Evolutionary conservation across 306 rosid species (phyloP).

Genomic region (Cicer yamashitae): DNA sequence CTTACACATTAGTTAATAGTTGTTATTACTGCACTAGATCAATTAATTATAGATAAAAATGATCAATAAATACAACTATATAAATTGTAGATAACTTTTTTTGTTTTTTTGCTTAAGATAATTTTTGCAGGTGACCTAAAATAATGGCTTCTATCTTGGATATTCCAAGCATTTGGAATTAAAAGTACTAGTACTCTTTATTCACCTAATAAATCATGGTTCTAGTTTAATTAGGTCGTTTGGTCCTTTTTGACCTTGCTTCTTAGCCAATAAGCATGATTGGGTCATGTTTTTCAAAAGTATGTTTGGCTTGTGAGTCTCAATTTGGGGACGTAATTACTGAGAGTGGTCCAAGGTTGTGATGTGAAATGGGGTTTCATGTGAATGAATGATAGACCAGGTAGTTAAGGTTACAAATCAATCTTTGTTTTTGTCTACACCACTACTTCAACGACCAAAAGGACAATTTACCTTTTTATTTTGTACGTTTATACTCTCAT

Average conservation of each 20-base stretch:
- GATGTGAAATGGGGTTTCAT: slow-evolving; percentile 41
- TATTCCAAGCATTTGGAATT: slow-evolving; percentile 26
- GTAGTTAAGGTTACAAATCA: slow-evolving; percentile 46
- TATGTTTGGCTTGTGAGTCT: slow-evolving; percentile 44
- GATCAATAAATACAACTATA: no score
- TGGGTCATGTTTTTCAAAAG: slow-evolving; percentile 42
- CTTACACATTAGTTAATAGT: no score
- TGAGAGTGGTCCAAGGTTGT: slow-evolving; percentile 36
- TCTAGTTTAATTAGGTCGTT: slow-evolving; percentile 35
- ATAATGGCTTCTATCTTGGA: no score
- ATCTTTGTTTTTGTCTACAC: slow-evolving; percentile 38
- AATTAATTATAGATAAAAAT: no score
- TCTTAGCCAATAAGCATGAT: slow-evolving; percentile 42
- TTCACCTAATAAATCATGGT: slow-evolving; percentile 23
- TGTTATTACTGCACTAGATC: no score
- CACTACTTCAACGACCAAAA: slow-evolving; percentile 33
- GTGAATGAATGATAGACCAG: slow-evolving; percentile 40
- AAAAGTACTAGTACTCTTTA: slow-evolving; percentile 25
- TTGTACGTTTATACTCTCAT: slow-evolving; percentile 25
- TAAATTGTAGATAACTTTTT: no score
- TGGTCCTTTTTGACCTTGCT: slow-evolving; percentile 55
- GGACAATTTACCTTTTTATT: slow-evolving; percentile 34
- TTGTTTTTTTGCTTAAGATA: no score
- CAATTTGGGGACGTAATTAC: slow-evolving; percentile 47
- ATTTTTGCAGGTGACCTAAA: no score